Percentiles rank a stretch among this genome's conserved stretches.
Evolutionary conservation across 169 alveolate species (phyloP).

Genomic region (Plasmodium gonderi): DNA sequence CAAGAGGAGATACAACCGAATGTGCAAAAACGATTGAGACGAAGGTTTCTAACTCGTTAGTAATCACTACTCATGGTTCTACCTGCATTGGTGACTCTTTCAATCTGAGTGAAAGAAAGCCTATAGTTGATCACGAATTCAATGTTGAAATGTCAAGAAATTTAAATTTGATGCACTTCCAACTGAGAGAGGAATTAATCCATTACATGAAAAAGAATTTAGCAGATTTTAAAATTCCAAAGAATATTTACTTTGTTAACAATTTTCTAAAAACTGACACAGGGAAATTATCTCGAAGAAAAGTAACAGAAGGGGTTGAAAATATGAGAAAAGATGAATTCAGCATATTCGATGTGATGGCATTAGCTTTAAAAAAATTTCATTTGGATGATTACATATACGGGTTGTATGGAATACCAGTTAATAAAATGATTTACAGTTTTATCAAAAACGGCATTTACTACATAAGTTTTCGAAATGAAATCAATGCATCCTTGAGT

Average conservation of each 20-base stretch:
- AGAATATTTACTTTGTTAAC: constrained; percentile 61
- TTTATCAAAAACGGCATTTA: constrained; percentile 27
- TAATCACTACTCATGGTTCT: neutral
- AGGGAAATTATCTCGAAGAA: constrained; percentile 63
- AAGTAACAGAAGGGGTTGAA: constrained; percentile 41
- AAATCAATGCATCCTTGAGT: constrained; percentile 64
- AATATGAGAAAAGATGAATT: constrained; percentile 4
- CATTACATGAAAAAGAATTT: constrained; percentile 10
- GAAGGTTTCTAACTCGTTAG: too few relatives aligned
- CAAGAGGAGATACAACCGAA: neutral
- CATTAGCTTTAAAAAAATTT: constrained; percentile 44
- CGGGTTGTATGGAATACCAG: constrained; percentile 67
- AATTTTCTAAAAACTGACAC: constrained; percentile 67
- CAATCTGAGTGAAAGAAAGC: neutral
- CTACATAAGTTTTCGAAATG: constrained; percentile 71
- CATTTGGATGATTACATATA: constrained; percentile 34
- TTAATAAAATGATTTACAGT: constrained; percentile 41
- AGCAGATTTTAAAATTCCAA: constrained; percentile 65
- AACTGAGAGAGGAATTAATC: neutral
- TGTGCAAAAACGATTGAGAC: too few relatives aligned
- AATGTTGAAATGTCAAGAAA: neutral
- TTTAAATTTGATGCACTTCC: constrained; percentile 13
- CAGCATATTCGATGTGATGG: constrained; percentile 28
- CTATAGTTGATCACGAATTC: neutral
- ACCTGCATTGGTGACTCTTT: too few relatives aligned